These are phyloP conservation scores for Podosphaera fusca DNA, from an alignment of 2,329 filamentous ascomycete species.

Conservation along the genomic window DNA sequence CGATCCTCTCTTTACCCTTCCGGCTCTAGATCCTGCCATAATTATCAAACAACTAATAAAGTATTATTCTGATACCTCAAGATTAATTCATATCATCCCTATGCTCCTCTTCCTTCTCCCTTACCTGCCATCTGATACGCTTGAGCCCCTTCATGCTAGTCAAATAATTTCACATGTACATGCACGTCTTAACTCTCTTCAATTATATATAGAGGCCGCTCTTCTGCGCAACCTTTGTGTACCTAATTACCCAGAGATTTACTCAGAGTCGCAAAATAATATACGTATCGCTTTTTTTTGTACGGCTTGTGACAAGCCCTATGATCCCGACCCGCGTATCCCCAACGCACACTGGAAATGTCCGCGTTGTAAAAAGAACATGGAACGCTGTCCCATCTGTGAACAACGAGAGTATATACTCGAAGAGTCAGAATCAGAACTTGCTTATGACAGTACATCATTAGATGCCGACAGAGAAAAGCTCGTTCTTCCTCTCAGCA, in stretches of 20 bases:
- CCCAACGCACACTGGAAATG: slow-evolving; percentile 30
- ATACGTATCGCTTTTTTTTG: slow-evolving; percentile 32
- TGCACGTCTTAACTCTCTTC: slow-evolving; percentile 32
- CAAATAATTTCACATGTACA: slow-evolving; percentile 37
- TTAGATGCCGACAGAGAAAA: not conserved
- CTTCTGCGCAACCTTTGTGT: slow-evolving; percentile 35
- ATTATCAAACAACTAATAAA: slow-evolving; percentile 28
- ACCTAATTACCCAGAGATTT: slow-evolving; percentile 30
- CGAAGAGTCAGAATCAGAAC: slow-evolving; percentile 1
- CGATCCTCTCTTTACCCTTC: slow-evolving; percentile 31
- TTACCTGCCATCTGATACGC: slow-evolving; percentile 28
- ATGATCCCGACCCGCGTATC: slow-evolving; percentile 19
- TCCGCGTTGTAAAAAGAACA: slow-evolving; percentile 27
- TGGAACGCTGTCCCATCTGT: slow-evolving; percentile 36
- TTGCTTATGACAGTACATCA: not conserved
- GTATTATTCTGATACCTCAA: slow-evolving; percentile 28
- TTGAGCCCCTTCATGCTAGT: slow-evolving; percentile 30
- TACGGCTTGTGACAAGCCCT: slow-evolving; percentile 29
- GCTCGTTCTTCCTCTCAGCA: not conserved
- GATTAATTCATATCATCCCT: slow-evolving; percentile 33
- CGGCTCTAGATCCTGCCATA: slow-evolving; percentile 30
- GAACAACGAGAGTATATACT: slow-evolving; percentile 19
- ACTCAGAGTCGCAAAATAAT: slow-evolving; percentile 28
- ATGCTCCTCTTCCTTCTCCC: slow-evolving; percentile 37
- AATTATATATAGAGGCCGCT: slow-evolving; percentile 35